Percentiles rank a stretch among this genome's conserved stretches.
phyloP scores from a whole-genome alignment of 371 early-diverging fungal genomes.

The Mortierella sp. region DNA sequence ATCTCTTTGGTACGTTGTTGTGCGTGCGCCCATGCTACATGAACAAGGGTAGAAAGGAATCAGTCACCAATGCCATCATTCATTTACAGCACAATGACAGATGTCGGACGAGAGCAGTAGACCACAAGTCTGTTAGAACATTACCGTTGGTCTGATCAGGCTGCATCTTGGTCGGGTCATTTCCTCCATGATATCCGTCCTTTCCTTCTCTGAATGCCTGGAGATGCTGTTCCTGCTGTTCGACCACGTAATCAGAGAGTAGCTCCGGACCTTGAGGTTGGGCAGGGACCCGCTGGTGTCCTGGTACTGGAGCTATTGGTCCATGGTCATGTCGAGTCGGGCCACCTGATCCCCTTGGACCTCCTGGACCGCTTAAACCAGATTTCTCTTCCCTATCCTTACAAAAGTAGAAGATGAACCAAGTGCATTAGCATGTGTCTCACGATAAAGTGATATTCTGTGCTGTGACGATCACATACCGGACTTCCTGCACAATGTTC shows the following conservation, averaged over 20 bases:
- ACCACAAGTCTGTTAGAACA: too few relatives aligned
- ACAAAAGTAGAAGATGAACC: too few relatives aligned
- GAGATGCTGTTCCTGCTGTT: conserved; percentile 15
- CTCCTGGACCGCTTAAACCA: not conserved
- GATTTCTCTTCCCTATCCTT: not conserved
- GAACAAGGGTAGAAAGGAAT: not conserved
- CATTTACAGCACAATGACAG: too few relatives aligned
- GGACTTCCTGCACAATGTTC: conserved; percentile 43
- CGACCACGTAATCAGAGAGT: conserved; percentile 31
- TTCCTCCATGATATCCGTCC: conserved; percentile 46
- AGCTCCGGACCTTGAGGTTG: conserved; percentile 38
- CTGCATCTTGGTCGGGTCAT: conserved; percentile 14
- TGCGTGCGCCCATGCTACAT: conserved; percentile 38
- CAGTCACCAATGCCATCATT: not conserved
- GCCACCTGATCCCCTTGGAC: conserved; percentile 7
- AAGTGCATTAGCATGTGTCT: too few relatives aligned
- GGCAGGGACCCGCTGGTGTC: conserved; percentile 24
- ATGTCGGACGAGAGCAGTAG: too few relatives aligned
- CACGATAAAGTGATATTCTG: too few relatives aligned
- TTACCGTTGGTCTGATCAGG: conserved; percentile 17
- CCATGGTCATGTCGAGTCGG: conserved; percentile 23
- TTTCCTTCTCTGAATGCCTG: conserved; percentile 28
- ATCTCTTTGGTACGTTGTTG: conserved; percentile 39
- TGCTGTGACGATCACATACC: too few relatives aligned
- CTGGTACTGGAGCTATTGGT: conserved; percentile 19